Conservation (phyloP, 2,329 filamentous ascomycete genomes). For the Polychaeton citri region DNA sequence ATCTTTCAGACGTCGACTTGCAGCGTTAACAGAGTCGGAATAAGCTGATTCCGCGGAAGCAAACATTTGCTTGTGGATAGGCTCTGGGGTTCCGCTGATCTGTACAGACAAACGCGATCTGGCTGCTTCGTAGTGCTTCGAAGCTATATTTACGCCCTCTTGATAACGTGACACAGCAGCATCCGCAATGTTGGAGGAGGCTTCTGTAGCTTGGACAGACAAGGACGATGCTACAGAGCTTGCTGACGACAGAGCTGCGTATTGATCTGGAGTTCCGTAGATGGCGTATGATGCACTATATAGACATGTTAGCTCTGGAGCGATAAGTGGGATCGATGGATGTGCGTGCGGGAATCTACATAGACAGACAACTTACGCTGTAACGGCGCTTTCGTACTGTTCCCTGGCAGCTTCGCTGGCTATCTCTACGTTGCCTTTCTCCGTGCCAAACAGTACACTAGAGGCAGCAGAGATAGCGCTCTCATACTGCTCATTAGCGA, state of each 20-base stretch:
- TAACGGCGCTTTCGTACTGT: conserved; percentile 43
- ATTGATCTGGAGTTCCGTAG: conserved; percentile 37
- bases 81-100: conserved; percentile 55
- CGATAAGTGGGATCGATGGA: not conserved
- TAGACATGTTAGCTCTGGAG: conserved; percentile 5
- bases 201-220: conserved; percentile 5
- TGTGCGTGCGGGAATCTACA: no score
- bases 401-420: conserved; percentile 39
- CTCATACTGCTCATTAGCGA: conserved; percentile 44
- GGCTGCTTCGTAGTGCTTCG: conserved; percentile 55
- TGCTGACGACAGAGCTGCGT: conserved; percentile 23
- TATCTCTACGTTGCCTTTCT: conserved; percentile 27
- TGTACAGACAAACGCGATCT: conserved; percentile 54
- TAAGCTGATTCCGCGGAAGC: conserved; percentile 57
- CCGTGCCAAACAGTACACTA: conserved; percentile 39
- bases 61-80: conserved; percentile 55
- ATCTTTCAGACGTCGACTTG: conserved; percentile 44
- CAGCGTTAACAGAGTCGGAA: conserved; percentile 49
- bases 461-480: conserved; percentile 45
- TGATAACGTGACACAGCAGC: conserved; percentile 46
- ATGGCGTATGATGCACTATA: conserved; percentile 40
- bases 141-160: conserved; percentile 50
- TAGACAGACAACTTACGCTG: conserved; percentile 33
- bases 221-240: conserved; percentile 21
- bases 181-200: conserved; percentile 30